phyloP scores from a whole-genome alignment of 164 flowering plant species.

The Tetrastigma voinierianum region DNA sequence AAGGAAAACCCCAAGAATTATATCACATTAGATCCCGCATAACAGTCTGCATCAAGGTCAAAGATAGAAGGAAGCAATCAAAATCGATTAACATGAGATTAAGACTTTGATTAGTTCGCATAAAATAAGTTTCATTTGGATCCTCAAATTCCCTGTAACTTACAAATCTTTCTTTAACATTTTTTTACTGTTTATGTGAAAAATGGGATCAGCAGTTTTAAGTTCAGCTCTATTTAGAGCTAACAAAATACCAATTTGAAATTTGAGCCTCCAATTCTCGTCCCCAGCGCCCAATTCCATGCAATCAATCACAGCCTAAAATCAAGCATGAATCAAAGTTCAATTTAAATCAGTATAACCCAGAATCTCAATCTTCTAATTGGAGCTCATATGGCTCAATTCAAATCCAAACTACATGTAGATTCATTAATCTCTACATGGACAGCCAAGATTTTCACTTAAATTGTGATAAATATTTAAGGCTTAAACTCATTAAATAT shows the following conservation, averaged over 20 bases:
- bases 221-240: too few species aligned
- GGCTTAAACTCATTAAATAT: background rate
- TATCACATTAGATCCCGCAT: background rate
- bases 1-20: constrained; percentile 11
- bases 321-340: background rate
- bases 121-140: too few species aligned
- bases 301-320: background rate
- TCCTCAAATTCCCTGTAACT: too few species aligned
- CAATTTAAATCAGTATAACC: background rate
- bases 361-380: background rate
- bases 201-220: too few species aligned
- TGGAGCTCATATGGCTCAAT: background rate
- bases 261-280: too few species aligned
- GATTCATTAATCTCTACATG: too few species aligned
- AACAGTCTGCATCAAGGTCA: background rate
- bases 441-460: background rate
- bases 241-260: too few species aligned
- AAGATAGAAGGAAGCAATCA: background rate
- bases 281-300: too few species aligned
- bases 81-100: background rate
- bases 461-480: background rate
- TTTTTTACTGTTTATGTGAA: too few species aligned
- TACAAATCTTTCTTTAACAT: too few species aligned
- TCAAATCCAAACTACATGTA: too few species aligned
- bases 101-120: too few species aligned